A percentile compares a stretch with the other conserved stretches of the same genome.
Evolutionary conservation across 441 rosid species (phyloP).

Genomic region (Adansonia rubrostipa): DNA sequence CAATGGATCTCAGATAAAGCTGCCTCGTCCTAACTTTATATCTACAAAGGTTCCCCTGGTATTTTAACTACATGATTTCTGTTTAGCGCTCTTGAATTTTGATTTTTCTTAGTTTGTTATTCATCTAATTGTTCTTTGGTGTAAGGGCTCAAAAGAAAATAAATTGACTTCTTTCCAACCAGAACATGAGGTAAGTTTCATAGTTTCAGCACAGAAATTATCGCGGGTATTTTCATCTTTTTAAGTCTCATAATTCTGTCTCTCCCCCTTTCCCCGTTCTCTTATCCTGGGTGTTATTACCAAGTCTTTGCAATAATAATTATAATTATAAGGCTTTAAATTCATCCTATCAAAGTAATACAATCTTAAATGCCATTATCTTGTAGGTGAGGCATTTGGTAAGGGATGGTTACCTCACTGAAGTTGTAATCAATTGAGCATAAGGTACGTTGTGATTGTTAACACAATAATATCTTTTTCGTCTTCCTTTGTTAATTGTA

Average conservation of each 20-base stretch:
- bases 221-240: neutral
- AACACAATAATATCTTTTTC: neutral
- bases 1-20: conserved; percentile 49
- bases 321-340: neutral
- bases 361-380: conserved; percentile 8
- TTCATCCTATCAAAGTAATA: neutral
- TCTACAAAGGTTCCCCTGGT: conserved; percentile 55
- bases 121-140: conserved; percentile 46
- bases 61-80: conserved; percentile 18
- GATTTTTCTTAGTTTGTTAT: conserved; percentile 29
- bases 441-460: neutral
- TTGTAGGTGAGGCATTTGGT: conserved; percentile 41
- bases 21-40: conserved; percentile 41
- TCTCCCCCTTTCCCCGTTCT: neutral
- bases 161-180: conserved; percentile 60
- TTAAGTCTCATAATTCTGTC: neutral
- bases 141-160: conserved; percentile 91
- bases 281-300: neutral
- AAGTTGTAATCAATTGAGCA: conserved; percentile 37
- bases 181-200: conserved; percentile 62
- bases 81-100: conserved; percentile 21
- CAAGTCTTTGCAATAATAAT: neutral
- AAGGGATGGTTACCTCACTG: conserved; percentile 33
- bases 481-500: neutral
- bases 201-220: neutral